Evolutionary conservation across 306 rosid genomes (phyloP), one percentile per base, ranked within the genome.

Genomic region (Acmispon strigosus): DNA sequence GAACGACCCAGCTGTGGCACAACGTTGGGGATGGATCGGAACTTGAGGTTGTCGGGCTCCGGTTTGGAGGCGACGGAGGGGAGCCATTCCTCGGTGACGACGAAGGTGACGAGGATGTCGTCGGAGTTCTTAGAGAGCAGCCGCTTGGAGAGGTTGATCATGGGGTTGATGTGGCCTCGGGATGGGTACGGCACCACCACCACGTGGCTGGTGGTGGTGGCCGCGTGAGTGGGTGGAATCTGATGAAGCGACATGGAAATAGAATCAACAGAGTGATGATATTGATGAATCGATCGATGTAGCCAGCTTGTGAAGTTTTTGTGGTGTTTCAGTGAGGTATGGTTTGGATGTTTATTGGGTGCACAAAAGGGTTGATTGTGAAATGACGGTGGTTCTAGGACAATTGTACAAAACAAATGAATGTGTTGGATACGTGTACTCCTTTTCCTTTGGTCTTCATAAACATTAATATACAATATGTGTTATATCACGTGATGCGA

Each of bases 161-260:
- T 47, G 29, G 92, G 70, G 63, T 87, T 83, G 48, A 87, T 64
- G 77, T 85, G 90, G 19, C 92, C 85, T 0, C 69, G 43, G 0
- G 82, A 65, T 0, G 89, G 92, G 19, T 80, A 71, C 0, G 92
- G 88, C 42, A 87, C 4, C 1, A 81, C 91, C 59, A 87, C 37
- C n/a, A 80, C 48, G 39, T 84, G 84, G 60, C 48, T 32, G 19
- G 10, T 19, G 10, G 24, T 20, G 39, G 50, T 3, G 27, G 27
- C 4, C 3, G 64, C 24, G 13, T 15, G 48, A 2, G 60, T 43
- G 10, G 29, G 54, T 16, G 66, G 32, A 27, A 27, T 0, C 4
- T 27, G 55, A 10, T 27, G 55, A 10, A 19, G 4, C 36, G 15
- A 39, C 12, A 53, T 18, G 3, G n/a, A 19, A 18, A 51, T 10